Conservation (phyloP, 1,139 yeast species). For the Wickerhamiella pararugosa region DNA sequence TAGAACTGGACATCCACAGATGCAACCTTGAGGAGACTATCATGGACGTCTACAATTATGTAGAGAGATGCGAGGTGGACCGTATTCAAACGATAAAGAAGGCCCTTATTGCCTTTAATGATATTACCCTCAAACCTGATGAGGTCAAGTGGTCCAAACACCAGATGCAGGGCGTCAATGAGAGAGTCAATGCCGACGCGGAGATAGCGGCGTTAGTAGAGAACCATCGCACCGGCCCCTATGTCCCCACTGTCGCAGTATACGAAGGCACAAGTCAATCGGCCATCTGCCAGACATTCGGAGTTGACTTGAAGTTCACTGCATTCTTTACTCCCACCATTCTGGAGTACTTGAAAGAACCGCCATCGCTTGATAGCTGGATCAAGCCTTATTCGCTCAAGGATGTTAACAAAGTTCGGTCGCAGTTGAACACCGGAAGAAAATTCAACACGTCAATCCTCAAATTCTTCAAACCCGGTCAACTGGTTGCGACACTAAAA, state of each 20-base stretch:
- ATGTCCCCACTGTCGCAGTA: constrained; percentile 51
- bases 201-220: constrained; percentile 49
- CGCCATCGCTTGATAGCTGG: constrained; percentile 18
- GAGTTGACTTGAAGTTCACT: constrained; percentile 57
- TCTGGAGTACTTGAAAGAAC: constrained; percentile 36
- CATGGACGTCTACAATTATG: constrained; percentile 48
- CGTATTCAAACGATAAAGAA: constrained; percentile 52
- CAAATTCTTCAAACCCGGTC: constrained; percentile 31
- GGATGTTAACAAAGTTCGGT: constrained; percentile 51
- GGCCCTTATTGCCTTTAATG: constrained; percentile 49
- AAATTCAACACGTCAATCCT: constrained; percentile 22
- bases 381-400: constrained; percentile 24
- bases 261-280: constrained; percentile 36
- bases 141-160: constrained; percentile 23
- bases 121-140: constrained; percentile 36
- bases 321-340: constrained; percentile 51
- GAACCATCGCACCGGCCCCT: constrained; percentile 52
- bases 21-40: constrained; percentile 57
- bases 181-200: constrained; percentile 43
- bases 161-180: constrained; percentile 39
- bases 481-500: constrained; percentile 53
- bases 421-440: constrained; percentile 38
- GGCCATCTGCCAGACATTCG: constrained; percentile 49
- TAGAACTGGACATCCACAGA: constrained; percentile 45
- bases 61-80: constrained; percentile 69